phyloP scores from a whole-genome alignment of 148 eudicot species.

The Rhododendron mucronatum region DNA sequence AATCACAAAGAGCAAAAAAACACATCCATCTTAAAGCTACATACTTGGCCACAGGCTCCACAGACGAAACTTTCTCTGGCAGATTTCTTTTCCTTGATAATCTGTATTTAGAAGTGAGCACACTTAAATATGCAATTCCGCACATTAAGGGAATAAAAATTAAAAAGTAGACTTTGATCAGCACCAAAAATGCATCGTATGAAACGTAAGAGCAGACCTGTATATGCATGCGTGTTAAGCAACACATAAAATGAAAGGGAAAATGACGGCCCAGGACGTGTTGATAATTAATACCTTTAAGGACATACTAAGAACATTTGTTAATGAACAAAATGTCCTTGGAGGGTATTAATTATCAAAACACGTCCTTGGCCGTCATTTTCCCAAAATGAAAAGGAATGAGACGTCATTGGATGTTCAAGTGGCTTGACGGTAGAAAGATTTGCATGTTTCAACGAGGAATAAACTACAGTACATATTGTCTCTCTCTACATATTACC shows the following conservation, averaged over 20 bases:
- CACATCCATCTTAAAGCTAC: conserved; percentile 14
- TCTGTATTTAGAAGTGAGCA: conserved; percentile 37
- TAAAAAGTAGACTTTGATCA: background rate
- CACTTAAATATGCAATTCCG: background rate
- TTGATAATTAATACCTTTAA: no score
- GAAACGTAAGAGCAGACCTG: background rate
- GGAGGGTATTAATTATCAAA: no score
- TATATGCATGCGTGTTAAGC: background rate
- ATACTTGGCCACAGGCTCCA: conserved; percentile 97
- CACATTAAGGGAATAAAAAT: background rate
- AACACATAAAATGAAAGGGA: background rate
- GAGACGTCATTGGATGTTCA: background rate
- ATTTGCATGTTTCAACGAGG: background rate
- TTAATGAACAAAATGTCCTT: no score
- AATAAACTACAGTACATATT: background rate
- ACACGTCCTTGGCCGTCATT: no score
- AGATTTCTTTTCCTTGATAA: conserved; percentile 73
- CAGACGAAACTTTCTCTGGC: conserved; percentile 91
- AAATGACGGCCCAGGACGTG: background rate
- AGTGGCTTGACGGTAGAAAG: background rate
- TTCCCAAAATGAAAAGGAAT: background rate
- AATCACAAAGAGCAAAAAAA: background rate
- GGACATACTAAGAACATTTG: no score
- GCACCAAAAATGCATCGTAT: background rate
- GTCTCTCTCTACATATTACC: conserved; percentile 25